A percentile compares a stretch with the other conserved stretches of the same genome.
These are phyloP conservation scores for Backusella luteola DNA, from an alignment of 192 early-diverging fungal genomes.

Conservation along the genomic window DNA sequence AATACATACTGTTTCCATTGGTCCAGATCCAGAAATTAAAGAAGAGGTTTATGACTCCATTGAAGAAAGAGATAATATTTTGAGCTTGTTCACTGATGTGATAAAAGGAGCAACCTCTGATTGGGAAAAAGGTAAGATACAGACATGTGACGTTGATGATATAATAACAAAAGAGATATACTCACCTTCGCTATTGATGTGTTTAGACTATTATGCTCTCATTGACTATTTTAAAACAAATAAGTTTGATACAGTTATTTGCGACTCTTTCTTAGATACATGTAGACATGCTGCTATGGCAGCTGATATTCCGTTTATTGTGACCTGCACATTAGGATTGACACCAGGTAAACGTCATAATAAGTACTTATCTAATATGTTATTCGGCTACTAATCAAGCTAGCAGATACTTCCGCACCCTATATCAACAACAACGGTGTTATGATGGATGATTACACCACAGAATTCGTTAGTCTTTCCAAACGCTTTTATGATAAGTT, in stretches of 20 bases:
- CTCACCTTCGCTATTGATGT: neutral
- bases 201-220: neutral
- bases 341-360: slow-evolving; percentile 12
- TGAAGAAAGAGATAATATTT: neutral
- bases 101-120: neutral
- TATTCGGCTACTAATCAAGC: neutral
- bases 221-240: neutral
- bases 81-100: neutral
- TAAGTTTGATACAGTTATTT: slow-evolving; percentile 10
- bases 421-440: slow-evolving; percentile 12
- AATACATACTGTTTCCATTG: neutral
- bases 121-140: neutral
- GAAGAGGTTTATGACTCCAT: neutral
- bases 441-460: slow-evolving; percentile 2
- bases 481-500: slow-evolving; percentile 14
- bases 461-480: neutral
- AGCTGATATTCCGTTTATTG: slow-evolving; percentile 18
- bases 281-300: slow-evolving; percentile 16
- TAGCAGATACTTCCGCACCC: slow-evolving; percentile 11
- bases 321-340: slow-evolving; percentile 16
- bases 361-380: neutral
- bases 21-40: neutral
- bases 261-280: slow-evolving; percentile 16
- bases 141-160: neutral
- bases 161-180: neutral